phyloP scores from a whole-genome alignment of 768 basidiomycete species.

The Kockovaella imperatae region DNA sequence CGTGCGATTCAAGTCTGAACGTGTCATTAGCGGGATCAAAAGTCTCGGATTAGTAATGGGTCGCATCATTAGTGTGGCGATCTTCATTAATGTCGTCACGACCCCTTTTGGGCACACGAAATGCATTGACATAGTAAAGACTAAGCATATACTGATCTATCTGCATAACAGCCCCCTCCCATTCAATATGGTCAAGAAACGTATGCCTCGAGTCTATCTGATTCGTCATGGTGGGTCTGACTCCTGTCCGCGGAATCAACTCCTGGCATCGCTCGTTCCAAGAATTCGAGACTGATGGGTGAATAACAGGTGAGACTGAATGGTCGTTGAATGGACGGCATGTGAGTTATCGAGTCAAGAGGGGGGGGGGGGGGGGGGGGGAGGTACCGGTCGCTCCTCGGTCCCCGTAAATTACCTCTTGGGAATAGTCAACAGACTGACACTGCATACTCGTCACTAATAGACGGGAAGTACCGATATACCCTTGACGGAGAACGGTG shows the following conservation, averaged over 20 bases:
- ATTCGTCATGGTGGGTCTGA: conserved; percentile 61
- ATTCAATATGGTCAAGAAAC: conserved; percentile 13
- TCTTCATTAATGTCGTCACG: too few species aligned
- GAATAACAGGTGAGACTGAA: conserved; percentile 75
- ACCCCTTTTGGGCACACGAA: too few species aligned
- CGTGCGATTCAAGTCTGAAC: too few species aligned
- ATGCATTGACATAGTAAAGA: background rate
- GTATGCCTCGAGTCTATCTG: conserved; percentile 66
- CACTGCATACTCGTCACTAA: background rate
- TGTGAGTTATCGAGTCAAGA: conserved; percentile 10
- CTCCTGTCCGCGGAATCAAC: background rate
- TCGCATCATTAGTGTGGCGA: too few species aligned
- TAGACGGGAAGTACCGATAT: conserved; percentile 86
- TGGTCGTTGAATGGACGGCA: conserved; percentile 72
- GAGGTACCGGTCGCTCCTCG: background rate
- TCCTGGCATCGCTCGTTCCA: background rate
- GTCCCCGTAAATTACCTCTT: background rate
- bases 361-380: background rate
- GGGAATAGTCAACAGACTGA: conserved; percentile 1
- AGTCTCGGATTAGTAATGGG: too few species aligned
- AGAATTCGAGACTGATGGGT: background rate
- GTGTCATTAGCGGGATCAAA: too few species aligned
- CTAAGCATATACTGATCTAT: background rate
- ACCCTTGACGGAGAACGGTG: conserved; percentile 70
- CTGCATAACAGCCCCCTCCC: too few species aligned